Conservation (phyloP, 2,329 filamentous ascomycete genomes). For the Trichoderma pleuroti region DNA sequence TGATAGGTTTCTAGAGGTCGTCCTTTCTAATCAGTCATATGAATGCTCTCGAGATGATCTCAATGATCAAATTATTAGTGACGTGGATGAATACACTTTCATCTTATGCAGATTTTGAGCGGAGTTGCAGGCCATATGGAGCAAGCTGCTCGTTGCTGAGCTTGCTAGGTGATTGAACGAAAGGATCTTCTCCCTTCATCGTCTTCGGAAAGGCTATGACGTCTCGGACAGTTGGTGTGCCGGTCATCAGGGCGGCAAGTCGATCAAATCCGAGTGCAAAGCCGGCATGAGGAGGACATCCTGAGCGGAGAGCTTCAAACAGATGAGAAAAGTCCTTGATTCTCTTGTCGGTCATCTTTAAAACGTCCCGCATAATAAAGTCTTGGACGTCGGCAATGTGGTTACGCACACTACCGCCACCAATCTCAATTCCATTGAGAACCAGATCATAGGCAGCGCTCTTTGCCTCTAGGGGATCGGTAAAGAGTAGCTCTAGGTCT, state of each 20-base stretch:
- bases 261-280: conserved; percentile 92
- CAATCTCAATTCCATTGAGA: conserved; percentile 90
- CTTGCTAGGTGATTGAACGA: conserved; percentile 72
- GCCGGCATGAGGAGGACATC: conserved; percentile 92
- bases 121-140: conserved; percentile 44
- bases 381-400: conserved; percentile 80
- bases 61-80: not conserved
- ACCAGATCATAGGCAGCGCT: conserved; percentile 96
- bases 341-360: conserved; percentile 70
- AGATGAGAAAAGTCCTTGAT: conserved; percentile 83
- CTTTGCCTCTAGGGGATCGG: conserved; percentile 65
- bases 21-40: not conserved
- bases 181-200: conserved; percentile 79
- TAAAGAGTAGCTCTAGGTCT: conserved; percentile 72
- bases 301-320: conserved; percentile 73
- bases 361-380: conserved; percentile 76
- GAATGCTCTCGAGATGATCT: not conserved
- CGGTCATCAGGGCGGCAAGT: conserved; percentile 74
- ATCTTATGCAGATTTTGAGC: not conserved
- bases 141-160: conserved; percentile 57
- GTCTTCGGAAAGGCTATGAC: conserved; percentile 98
- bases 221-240: conserved; percentile 74
- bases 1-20: not conserved
- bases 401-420: conserved; percentile 89
- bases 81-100: not conserved